A percentile compares a stretch with the other conserved stretches of the same genome.
phyloP scores from a whole-genome alignment of 768 basidiomycete species.

The Boletus bicolor region DNA sequence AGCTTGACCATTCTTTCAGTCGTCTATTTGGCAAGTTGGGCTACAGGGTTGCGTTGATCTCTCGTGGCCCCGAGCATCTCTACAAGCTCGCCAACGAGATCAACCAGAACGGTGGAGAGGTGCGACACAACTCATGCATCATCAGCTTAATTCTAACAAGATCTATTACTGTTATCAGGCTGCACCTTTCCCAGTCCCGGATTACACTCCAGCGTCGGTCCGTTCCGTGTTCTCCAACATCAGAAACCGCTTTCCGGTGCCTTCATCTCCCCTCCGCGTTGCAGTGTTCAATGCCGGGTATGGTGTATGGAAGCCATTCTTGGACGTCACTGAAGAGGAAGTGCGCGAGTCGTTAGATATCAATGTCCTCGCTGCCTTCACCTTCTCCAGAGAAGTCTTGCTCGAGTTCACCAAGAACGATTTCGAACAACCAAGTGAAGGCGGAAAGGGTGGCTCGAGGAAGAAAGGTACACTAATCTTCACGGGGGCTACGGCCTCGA shows the following conservation, averaged over 20 bases:
- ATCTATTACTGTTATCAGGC: conserved; percentile 39
- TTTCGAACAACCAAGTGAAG: conserved; percentile 39
- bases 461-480: conserved; percentile 65
- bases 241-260: conserved; percentile 42
- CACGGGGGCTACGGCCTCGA: conserved; percentile 68
- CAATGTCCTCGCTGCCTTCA: conserved; percentile 57
- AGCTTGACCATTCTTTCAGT: conserved; percentile 30
- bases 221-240: conserved; percentile 47
- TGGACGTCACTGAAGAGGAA: conserved; percentile 59
- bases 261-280: conserved; percentile 51
- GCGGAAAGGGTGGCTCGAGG: conserved; percentile 39
- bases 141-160: background rate
- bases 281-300: conserved; percentile 64
- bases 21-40: conserved; percentile 60
- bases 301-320: conserved; percentile 63
- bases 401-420: conserved; percentile 56
- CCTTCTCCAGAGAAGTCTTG: conserved; percentile 61
- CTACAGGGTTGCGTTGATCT: conserved; percentile 65
- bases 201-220: conserved; percentile 51
- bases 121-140: conserved; percentile 21
- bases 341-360: conserved; percentile 47
- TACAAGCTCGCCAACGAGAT: conserved; percentile 53
- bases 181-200: conserved; percentile 49
- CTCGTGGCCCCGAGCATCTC: conserved; percentile 53
- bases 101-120: conserved; percentile 56